Conservation (phyloP, 139 green algal genomes). For the Astrephomene gubernaculifera region DNA sequence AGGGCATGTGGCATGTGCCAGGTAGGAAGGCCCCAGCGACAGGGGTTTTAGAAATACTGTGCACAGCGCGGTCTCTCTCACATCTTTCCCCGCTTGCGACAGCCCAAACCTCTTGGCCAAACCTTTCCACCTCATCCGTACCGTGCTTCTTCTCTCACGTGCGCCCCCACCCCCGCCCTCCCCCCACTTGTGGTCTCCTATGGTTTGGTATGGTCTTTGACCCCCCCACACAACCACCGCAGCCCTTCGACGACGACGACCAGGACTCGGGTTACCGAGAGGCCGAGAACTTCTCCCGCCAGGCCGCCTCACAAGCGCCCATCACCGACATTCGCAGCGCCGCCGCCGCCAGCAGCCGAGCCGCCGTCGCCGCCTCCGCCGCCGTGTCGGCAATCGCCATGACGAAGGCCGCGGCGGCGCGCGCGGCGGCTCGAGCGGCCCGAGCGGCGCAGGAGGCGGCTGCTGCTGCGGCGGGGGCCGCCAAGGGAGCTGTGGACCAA, state of each 20-base stretch:
- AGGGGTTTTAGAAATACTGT: no score
- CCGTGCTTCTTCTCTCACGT: not conserved
- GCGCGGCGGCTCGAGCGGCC: conserved; percentile 75
- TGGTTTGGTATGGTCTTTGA: no score
- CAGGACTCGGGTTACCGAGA: conserved; percentile 72
- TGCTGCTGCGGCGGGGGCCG: conserved; percentile 42
- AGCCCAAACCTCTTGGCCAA: no score
- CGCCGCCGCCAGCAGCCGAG: conserved; percentile 86
- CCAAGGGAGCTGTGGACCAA: conserved; percentile 6
- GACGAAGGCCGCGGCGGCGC: conserved; percentile 86
- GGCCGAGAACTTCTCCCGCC: conserved; percentile 64
- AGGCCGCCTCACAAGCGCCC: conserved; percentile 31
- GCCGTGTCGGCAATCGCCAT: conserved; percentile 88
- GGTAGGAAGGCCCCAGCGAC: no score
- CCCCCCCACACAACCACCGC: no score
- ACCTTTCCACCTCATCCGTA: not conserved
- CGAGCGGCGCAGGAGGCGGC: conserved; percentile 47
- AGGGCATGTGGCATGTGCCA: no score
- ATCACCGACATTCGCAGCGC: conserved; percentile 90
- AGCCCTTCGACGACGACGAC: conserved; percentile 81
- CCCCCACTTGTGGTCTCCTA: no score
- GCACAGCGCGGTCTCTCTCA: no score
- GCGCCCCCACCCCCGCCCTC: not conserved
- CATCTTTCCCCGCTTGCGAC: no score
- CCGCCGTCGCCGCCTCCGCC: conserved; percentile 87